Conservation (phyloP, 345 rosid genomes). For the Heritiera littoralis region DNA sequence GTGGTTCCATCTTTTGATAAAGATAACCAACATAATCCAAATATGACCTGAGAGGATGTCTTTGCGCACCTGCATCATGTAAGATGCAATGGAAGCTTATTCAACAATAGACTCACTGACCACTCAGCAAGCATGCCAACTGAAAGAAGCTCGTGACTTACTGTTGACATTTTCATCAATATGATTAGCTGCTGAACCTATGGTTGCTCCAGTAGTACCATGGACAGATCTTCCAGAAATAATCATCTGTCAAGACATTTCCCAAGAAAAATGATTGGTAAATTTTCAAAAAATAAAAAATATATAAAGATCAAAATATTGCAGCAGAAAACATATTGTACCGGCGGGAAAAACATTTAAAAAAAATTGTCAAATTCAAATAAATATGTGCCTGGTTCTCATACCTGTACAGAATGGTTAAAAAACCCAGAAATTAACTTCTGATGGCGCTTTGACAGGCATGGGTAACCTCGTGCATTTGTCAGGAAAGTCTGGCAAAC, state of each 20-base stretch:
- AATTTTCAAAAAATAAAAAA: not conserved
- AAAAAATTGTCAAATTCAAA: not conserved
- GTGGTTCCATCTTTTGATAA: constrained; percentile 89
- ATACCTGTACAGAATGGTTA: constrained; percentile 92
- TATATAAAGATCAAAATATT: constrained; percentile 5
- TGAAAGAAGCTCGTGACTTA: constrained; percentile 30
- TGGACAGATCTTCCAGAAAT: constrained; percentile 54
- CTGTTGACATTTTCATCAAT: constrained; percentile 34
- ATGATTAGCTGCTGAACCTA: constrained; percentile 35
- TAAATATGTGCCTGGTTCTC: too few species aligned
- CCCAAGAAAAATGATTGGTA: constrained; percentile 15
- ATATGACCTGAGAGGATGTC: constrained; percentile 74
- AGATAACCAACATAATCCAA: constrained; percentile 84
- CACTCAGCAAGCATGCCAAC: constrained; percentile 12
- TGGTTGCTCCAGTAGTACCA: constrained; percentile 27
- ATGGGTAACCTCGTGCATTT: constrained; percentile 89
- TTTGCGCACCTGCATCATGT: constrained; percentile 44
- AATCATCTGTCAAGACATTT: constrained; percentile 43
- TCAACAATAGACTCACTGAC: constrained; percentile 9
- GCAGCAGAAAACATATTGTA: not conserved
- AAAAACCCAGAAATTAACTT: constrained; percentile 70
- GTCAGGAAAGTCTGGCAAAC: constrained; percentile 76
- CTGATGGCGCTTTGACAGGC: constrained; percentile 91
- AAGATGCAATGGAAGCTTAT: constrained; percentile 1
- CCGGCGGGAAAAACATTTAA: not conserved